Evolutionary conservation across 768 basidiomycete species (phyloP).

Genomic region (Lactarius quietus): DNA sequence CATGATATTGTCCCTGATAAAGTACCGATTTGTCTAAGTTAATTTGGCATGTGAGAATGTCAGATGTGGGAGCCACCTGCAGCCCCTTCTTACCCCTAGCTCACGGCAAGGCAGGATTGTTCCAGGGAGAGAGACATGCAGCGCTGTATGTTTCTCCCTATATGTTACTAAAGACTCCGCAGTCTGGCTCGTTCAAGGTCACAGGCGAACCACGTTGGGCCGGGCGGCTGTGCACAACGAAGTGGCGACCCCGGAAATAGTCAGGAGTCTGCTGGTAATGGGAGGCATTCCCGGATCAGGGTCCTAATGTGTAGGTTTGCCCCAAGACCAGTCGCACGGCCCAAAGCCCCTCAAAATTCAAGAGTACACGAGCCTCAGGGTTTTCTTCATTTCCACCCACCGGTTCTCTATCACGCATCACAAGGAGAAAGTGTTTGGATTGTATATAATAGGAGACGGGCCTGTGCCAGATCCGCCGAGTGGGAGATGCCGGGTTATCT

Average conservation of each 20-base stretch:
- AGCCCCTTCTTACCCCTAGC: background rate
- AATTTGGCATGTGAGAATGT: background rate
- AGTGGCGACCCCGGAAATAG: conserved; percentile 11
- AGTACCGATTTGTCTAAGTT: background rate
- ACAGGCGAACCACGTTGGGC: background rate
- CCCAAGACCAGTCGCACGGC: conserved; percentile 10
- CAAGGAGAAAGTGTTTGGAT: background rate
- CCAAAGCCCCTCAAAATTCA: background rate
- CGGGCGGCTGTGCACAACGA: conserved; percentile 17
- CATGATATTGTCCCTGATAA: conserved; percentile 12
- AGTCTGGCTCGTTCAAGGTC: conserved; percentile 9
- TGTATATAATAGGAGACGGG: background rate
- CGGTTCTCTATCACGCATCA: background rate
- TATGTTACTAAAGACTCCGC: conserved; percentile 10
- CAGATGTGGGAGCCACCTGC: background rate
- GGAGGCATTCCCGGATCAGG: background rate
- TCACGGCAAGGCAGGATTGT: background rate
- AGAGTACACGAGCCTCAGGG: background rate
- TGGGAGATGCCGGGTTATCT: conserved; percentile 11
- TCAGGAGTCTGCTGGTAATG: background rate
- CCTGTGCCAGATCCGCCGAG: conserved; percentile 19
- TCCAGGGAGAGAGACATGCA: background rate
- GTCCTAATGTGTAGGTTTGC: background rate
- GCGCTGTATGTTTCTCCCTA: background rate
- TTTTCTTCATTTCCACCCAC: background rate